A percentile compares a stretch with the other conserved stretches of the same genome.
Evolutionary conservation across 129 eudicot genomes (phyloP).

Genomic region (Chrysanthemum makinoi): DNA sequence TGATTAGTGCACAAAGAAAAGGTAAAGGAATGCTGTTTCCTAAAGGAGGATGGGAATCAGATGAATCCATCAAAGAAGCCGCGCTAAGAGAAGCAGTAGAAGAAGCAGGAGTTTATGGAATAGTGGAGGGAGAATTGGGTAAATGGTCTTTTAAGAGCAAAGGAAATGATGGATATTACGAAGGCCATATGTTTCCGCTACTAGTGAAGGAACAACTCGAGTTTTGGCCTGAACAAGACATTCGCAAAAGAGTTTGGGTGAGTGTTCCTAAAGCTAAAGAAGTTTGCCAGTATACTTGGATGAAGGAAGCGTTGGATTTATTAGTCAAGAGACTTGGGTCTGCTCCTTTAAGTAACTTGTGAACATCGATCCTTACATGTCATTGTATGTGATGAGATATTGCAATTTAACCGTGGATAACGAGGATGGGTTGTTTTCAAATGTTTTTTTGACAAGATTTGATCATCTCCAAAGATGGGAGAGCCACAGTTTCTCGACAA

Average conservation of each 20-base stretch:
- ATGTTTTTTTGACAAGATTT: no score
- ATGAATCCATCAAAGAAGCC: constrained; percentile 62
- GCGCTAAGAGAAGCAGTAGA: constrained; percentile 66
- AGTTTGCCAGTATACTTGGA: no score
- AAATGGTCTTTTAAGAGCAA: constrained; percentile 66
- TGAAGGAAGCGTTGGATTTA: no score
- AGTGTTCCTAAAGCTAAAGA: background rate
- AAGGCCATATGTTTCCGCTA: constrained; percentile 75
- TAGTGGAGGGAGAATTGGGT: constrained; percentile 54
- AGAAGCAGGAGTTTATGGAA: constrained; percentile 76
- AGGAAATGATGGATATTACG: constrained; percentile 31
- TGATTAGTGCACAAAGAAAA: constrained; percentile 67
- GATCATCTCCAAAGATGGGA: no score
- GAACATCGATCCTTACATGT: no score
- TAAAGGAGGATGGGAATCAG: constrained; percentile 86
- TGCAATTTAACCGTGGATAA: no score
- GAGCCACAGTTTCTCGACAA: no score
- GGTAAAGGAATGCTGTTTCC: constrained; percentile 88
- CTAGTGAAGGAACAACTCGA: constrained; percentile 63
- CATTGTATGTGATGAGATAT: no score
- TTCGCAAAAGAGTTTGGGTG: constrained; percentile 72
- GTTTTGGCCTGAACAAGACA: constrained; percentile 72
- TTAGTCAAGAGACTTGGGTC: no score
- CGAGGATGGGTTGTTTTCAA: no score
- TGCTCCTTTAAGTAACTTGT: no score